Conservation (phyloP, 176 grass and related monocot species). For the Avena eriantha region DNA sequence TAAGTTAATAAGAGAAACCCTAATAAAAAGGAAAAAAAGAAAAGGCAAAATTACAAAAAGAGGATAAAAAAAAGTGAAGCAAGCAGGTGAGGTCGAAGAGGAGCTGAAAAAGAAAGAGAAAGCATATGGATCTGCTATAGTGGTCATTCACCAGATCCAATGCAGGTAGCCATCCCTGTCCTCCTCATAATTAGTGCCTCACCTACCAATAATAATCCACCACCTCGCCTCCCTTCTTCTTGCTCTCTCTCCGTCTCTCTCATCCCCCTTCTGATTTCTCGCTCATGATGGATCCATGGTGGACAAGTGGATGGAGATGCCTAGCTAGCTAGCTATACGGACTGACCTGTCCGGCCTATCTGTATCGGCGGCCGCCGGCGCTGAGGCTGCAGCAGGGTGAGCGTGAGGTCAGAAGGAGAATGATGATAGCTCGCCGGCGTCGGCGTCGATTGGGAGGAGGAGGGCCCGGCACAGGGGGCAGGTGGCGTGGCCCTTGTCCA, state of each 20-base stretch:
- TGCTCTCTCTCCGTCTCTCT: neutral
- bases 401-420: conserved; percentile 38
- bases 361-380: neutral
- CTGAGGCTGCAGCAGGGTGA: neutral
- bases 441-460: conserved; percentile 43
- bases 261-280: neutral
- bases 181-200: conserved; percentile 64
- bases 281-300: conserved; percentile 34
- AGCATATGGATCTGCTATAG: conserved; percentile 14
- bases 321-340: neutral
- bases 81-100: neutral
- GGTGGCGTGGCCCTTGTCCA: conserved; percentile 76
- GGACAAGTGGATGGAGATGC: neutral
- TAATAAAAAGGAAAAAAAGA: neutral
- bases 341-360: conserved; percentile 39
- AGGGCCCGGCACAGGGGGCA: conserved; percentile 77
- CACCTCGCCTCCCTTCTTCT: conserved; percentile 21
- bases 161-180: conserved; percentile 55
- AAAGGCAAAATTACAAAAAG: neutral
- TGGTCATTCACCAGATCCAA: conserved; percentile 54
- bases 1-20: conserved; percentile 34
- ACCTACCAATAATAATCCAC: conserved; percentile 40
- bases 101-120: neutral
- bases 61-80: neutral
- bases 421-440: neutral